A percentile compares a stretch with the other conserved stretches of the same genome.
These are phyloP conservation scores for Emericellopsis terricola DNA, from an alignment of 495 filamentous ascomycete genomes.

Conservation along the genomic window DNA sequence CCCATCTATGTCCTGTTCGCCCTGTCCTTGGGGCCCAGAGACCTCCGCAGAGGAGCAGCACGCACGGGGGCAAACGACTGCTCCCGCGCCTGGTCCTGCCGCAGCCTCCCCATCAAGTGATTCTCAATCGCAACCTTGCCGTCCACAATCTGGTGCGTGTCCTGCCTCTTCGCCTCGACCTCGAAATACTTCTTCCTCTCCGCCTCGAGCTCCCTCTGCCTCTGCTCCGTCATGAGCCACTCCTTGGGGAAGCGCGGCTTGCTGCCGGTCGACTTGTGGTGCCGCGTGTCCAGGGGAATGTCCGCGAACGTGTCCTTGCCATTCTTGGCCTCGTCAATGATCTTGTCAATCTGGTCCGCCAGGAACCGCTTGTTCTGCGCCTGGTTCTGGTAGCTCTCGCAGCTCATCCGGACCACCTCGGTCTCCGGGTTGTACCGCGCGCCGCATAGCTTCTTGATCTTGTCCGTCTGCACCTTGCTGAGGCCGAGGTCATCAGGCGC, in stretches of 20 bases:
- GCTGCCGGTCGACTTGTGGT: constrained; percentile 58
- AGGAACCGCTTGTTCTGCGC: constrained; percentile 96
- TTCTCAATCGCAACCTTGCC: constrained; percentile 32
- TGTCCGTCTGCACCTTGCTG: constrained; percentile 45
- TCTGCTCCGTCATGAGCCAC: constrained; percentile 61
- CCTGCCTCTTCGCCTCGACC: constrained; percentile 24
- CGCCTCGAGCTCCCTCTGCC: constrained; percentile 43
- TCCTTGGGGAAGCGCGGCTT: constrained; percentile 56
- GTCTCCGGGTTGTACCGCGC: constrained; percentile 80
- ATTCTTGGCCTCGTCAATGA: constrained; percentile 66
- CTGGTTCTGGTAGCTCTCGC: constrained; percentile 69
- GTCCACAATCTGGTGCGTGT: constrained; percentile 32
- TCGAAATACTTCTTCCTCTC: constrained; percentile 29
- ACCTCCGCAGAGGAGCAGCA: too few species aligned
- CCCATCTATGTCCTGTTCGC: too few species aligned
- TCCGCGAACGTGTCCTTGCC: constrained; percentile 67
- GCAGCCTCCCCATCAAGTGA: constrained; percentile 9
- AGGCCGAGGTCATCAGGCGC: constrained; percentile 48
- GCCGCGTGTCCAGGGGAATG: constrained; percentile 76
- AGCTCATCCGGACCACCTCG: constrained; percentile 73
- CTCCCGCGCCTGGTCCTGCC: constrained; percentile 2
- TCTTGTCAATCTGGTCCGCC: constrained; percentile 50
- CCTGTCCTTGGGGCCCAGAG: too few species aligned
- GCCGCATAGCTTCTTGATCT: constrained; percentile 76
- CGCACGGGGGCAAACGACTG: constrained; percentile 3